Evolutionary conservation across 495 filamentous ascomycete species (phyloP).

Genomic region (Sphaerosporella brunnea): DNA sequence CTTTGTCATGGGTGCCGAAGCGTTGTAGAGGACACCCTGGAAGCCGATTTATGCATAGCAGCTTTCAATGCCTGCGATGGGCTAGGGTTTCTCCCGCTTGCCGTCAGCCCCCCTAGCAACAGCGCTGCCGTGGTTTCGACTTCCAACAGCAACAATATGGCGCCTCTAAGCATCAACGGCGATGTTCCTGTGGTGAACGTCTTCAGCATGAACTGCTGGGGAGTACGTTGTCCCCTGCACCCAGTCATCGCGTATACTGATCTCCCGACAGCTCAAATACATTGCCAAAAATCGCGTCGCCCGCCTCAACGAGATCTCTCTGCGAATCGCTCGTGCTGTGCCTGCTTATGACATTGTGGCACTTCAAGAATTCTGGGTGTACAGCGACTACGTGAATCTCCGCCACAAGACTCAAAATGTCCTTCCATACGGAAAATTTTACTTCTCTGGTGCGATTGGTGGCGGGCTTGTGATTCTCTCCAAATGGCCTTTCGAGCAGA

Average conservation of each 20-base stretch:
- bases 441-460: slow-evolving; percentile 73
- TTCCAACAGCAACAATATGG: neutral
- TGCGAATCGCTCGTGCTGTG: slow-evolving; percentile 44
- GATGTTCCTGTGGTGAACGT: slow-evolving; percentile 42
- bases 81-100: too few relatives aligned
- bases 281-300: slow-evolving; percentile 60
- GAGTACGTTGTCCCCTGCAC: slow-evolving; percentile 26
- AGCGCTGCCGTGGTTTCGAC: neutral
- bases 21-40: too few relatives aligned
- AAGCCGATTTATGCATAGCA: too few relatives aligned
- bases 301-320: slow-evolving; percentile 70
- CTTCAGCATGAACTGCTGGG: slow-evolving; percentile 89
- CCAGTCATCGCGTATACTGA: slow-evolving; percentile 5
- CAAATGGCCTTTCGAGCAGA: slow-evolving; percentile 90
- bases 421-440: slow-evolving; percentile 91
- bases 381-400: slow-evolving; percentile 73
- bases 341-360: slow-evolving; percentile 73
- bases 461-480: slow-evolving; percentile 85
- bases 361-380: slow-evolving; percentile 89
- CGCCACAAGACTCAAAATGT: slow-evolving; percentile 53
- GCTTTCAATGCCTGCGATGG: too few relatives aligned
- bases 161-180: slow-evolving; percentile 24
- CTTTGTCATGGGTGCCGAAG: neutral
- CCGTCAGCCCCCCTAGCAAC: too few relatives aligned
- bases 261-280: slow-evolving; percentile 44